These are phyloP conservation scores for Tolypocladium guangdongense DNA, from an alignment of 2,329 filamentous ascomycete genomes.

Conservation along the genomic window DNA sequence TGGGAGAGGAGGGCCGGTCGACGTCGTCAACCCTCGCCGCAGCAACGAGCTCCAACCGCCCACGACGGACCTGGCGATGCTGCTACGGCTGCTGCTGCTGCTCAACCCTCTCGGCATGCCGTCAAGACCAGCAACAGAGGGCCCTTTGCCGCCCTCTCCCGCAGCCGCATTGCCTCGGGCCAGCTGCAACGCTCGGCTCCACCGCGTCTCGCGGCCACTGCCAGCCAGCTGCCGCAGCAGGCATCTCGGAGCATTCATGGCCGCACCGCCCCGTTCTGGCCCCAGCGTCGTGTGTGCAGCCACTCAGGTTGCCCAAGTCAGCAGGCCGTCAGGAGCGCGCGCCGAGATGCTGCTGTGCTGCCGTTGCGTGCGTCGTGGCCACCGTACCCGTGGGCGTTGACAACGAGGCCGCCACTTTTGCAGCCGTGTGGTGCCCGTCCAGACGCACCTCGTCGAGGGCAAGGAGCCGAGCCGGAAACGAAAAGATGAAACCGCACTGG, in stretches of 20 bases:
- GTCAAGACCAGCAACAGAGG: not conserved
- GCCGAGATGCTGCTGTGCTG: not conserved
- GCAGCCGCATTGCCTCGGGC: slow-evolving; percentile 5
- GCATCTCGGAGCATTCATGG: slow-evolving; percentile 5
- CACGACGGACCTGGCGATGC: not conserved
- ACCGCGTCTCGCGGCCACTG: slow-evolving; percentile 1
- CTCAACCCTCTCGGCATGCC: not conserved
- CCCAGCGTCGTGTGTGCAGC: no score
- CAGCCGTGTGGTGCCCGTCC: not conserved
- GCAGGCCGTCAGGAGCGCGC: no score
- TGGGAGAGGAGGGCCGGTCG: not conserved
- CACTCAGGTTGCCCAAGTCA: no score
- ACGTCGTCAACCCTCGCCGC: not conserved
- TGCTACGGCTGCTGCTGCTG: not conserved
- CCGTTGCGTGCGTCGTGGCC: not conserved
- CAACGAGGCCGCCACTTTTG: not conserved
- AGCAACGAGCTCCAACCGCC: not conserved
- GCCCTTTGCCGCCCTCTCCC: not conserved
- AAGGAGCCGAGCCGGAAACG: not conserved
- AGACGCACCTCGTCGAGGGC: not conserved
- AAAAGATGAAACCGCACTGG: not conserved
- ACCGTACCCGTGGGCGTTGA: not conserved
- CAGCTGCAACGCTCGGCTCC: slow-evolving; percentile 4
- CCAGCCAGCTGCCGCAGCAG: slow-evolving; percentile 10
- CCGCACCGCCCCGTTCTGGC: not conserved